Evolutionary conservation across 257 asterid genomes (phyloP).

Genomic region (Lavandula angustifolia): DNA sequence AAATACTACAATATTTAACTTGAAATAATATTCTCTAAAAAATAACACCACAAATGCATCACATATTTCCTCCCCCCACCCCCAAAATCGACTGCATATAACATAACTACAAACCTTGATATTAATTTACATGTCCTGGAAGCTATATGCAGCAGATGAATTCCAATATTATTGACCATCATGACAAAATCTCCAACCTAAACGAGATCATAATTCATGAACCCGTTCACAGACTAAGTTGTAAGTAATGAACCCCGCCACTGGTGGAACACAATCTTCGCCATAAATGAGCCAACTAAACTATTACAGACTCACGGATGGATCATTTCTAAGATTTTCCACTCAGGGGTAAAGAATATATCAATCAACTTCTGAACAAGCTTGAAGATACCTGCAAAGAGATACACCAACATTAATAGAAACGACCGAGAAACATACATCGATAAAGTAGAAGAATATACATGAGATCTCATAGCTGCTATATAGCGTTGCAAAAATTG

Average conservation of each 20-base stretch:
- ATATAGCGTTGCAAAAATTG: background rate
- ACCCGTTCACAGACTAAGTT: background rate
- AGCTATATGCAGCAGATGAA: background rate
- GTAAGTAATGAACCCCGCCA: constrained; percentile 21
- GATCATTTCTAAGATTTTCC: constrained; percentile 13
- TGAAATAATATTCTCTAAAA: too few species aligned
- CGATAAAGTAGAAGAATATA: background rate
- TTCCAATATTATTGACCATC: background rate
- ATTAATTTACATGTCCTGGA: background rate
- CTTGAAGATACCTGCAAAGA: constrained; percentile 73
- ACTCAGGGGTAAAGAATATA: background rate
- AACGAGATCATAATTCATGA: constrained; percentile 13
- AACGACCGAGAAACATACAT: constrained; percentile 1
- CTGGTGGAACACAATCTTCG: background rate
- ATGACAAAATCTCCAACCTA: background rate
- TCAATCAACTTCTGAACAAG: constrained; percentile 61
- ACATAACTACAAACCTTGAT: background rate
- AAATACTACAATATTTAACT: too few species aligned
- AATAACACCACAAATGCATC: too few species aligned
- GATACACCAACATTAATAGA: constrained; percentile 13
- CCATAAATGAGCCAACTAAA: background rate
- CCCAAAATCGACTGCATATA: background rate
- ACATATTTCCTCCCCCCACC: too few species aligned
- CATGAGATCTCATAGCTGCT: too few species aligned
- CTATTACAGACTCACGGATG: too few species aligned